Percentiles rank a stretch among this genome's conserved stretches.
phyloP scores from a whole-genome alignment of 1,284 basidiomycete species.

The Anthracocystis setariae region DNA sequence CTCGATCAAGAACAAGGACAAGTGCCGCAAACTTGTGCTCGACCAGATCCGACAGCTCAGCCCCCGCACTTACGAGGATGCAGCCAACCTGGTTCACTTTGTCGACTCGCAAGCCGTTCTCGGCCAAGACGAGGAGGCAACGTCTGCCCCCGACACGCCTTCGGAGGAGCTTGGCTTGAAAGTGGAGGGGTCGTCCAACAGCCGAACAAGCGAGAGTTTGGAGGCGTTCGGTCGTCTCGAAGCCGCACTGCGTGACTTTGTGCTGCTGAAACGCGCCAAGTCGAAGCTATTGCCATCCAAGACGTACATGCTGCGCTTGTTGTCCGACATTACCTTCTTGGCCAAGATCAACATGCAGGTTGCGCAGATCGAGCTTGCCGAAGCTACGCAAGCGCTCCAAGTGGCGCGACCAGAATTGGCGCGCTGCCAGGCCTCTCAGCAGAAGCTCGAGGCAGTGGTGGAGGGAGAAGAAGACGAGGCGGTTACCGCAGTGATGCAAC shows the following conservation, averaged over 20 bases:
- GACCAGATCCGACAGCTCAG: slow-evolving; percentile 94
- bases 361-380: slow-evolving; percentile 81
- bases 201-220: slow-evolving; percentile 26
- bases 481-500: slow-evolving; percentile 73
- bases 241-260: slow-evolving; percentile 90
- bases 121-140: slow-evolving; percentile 37
- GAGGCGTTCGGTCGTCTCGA: slow-evolving; percentile 86
- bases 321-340: slow-evolving; percentile 88
- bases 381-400: slow-evolving; percentile 78
- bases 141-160: slow-evolving; percentile 47
- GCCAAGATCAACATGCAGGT: slow-evolving; percentile 86
- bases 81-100: slow-evolving; percentile 94
- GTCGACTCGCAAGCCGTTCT: slow-evolving; percentile 79
- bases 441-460: slow-evolving; percentile 80
- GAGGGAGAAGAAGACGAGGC: slow-evolving; percentile 83
- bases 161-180: slow-evolving; percentile 43
- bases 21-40: slow-evolving; percentile 86
- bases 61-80: slow-evolving; percentile 89
- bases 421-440: slow-evolving; percentile 77
- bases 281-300: slow-evolving; percentile 96
- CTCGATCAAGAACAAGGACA: slow-evolving; percentile 93
- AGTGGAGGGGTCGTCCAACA: slow-evolving; percentile 27
- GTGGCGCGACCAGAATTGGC: slow-evolving; percentile 74
- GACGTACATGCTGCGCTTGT: slow-evolving; percentile 88
- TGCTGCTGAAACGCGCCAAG: slow-evolving; percentile 91